A percentile compares a stretch with the other conserved stretches of the same genome.
These are phyloP conservation scores for Scheffersomyces insectosa DNA, from an alignment of 1,139 yeast species.

Conservation along the genomic window DNA sequence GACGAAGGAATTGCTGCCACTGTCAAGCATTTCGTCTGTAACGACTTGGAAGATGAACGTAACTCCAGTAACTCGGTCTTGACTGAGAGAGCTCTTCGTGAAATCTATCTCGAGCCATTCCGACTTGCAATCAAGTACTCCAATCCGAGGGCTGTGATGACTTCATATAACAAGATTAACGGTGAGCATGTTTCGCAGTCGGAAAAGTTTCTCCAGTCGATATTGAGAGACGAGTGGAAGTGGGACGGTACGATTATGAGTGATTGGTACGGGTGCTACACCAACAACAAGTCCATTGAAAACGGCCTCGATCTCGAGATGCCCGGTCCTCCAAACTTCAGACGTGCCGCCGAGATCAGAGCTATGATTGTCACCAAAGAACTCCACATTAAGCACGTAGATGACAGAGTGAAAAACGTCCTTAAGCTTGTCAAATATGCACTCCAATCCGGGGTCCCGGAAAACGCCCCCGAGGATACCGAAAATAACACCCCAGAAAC, in stretches of 20 bases:
- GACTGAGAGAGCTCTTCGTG: constrained; percentile 12
- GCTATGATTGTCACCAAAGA: constrained; percentile 8
- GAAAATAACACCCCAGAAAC: background rate
- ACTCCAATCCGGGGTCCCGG: constrained; percentile 8
- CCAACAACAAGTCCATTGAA: constrained; percentile 8
- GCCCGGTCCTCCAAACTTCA: constrained; percentile 14
- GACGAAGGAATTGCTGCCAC: constrained; percentile 58
- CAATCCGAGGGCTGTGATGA: constrained; percentile 14
- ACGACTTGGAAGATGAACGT: constrained; percentile 56
- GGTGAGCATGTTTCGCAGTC: constrained; percentile 13
- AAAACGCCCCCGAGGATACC: constrained; percentile 8
- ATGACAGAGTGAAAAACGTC: constrained; percentile 11
- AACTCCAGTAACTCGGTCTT: constrained; percentile 7
- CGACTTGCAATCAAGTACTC: constrained; percentile 12
- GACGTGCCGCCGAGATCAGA: constrained; percentile 5
- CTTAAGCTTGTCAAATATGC: constrained; percentile 11
- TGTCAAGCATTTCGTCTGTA: constrained; percentile 56
- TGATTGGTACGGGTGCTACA: constrained; percentile 15
- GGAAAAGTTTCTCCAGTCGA: constrained; percentile 6
- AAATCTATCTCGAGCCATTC: constrained; percentile 14
- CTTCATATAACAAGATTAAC: constrained; percentile 12
- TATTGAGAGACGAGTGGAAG: constrained; percentile 13
- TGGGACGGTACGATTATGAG: constrained; percentile 15
- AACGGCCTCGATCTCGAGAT: constrained; percentile 15
- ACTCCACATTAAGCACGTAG: constrained; percentile 9